Conservation (phyloP, 2,329 filamentous ascomycete genomes). For the Penicillium sp. region DNA sequence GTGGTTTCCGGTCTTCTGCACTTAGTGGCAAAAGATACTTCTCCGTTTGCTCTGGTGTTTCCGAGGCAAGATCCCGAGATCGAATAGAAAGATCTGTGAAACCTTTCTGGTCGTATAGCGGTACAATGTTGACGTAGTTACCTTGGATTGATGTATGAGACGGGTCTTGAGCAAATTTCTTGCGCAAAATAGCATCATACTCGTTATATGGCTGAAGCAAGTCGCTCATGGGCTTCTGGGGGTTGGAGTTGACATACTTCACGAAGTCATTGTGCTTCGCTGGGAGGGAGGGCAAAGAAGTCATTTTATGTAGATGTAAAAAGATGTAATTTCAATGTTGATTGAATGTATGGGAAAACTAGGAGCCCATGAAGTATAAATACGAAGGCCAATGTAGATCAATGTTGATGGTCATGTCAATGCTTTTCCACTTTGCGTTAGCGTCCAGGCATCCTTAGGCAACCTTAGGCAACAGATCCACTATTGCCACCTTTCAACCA, state of each 20-base stretch:
- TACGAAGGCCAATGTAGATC: not conserved
- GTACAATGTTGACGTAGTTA: constrained; percentile 35
- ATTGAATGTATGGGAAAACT: not conserved
- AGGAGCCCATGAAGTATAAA: not conserved
- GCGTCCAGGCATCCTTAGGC: constrained; percentile 6
- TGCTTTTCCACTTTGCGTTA: not conserved
- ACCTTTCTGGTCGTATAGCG: constrained; percentile 31
- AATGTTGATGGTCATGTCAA: not conserved
- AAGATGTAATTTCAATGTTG: no score
- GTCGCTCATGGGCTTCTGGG: constrained; percentile 26
- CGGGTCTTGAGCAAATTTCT: constrained; percentile 41
- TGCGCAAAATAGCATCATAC: constrained; percentile 37
- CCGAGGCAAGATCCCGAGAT: constrained; percentile 33
- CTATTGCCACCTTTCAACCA: not conserved
- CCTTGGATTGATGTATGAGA: constrained; percentile 29
- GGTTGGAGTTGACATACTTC: constrained; percentile 24
- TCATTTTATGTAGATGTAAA: constrained; percentile 1
- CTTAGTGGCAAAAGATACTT: constrained; percentile 37
- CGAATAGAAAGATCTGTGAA: constrained; percentile 28
- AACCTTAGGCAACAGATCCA: constrained; percentile 5
- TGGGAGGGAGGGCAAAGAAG: constrained; percentile 28
- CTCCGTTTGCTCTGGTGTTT: constrained; percentile 29
- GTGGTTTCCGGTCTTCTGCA: constrained; percentile 56
- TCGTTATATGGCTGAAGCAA: constrained; percentile 38
- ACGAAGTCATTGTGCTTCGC: constrained; percentile 30